phyloP scores from a whole-genome alignment of 2,329 filamentous ascomycete genomes.

The Fusarium proliferatum region DNA sequence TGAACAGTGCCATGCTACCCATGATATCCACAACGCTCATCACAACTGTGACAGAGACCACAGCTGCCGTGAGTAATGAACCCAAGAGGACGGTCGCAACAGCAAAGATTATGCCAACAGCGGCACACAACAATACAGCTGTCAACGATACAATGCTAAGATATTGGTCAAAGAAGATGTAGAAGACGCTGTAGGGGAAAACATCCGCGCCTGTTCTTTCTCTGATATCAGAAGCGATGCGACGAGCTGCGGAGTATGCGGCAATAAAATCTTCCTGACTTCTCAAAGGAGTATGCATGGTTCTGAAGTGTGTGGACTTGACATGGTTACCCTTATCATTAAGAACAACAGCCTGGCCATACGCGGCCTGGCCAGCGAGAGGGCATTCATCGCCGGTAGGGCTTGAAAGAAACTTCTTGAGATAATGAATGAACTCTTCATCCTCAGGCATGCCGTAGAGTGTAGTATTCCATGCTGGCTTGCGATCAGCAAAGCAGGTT shows the following conservation, averaged over 20 bases:
- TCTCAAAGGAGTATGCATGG: constrained; percentile 85
- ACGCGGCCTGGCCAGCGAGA: constrained; percentile 87
- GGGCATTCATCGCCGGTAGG: constrained; percentile 88
- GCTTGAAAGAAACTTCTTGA: constrained; percentile 82
- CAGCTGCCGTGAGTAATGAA: constrained; percentile 80
- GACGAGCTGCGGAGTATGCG: constrained; percentile 87
- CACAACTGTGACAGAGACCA: constrained; percentile 86
- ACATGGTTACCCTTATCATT: constrained; percentile 75
- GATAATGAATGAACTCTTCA: constrained; percentile 88
- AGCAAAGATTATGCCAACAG: constrained; percentile 85
- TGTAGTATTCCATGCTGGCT: constrained; percentile 89
- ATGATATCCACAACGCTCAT: constrained; percentile 97
- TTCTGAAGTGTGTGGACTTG: constrained; percentile 89
- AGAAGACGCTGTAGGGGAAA: constrained; percentile 97
- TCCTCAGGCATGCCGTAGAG: constrained; percentile 93
- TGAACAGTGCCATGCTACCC: constrained; percentile 89
- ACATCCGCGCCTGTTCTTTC: constrained; percentile 79
- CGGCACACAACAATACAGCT: constrained; percentile 81
- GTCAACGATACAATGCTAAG: constrained; percentile 84
- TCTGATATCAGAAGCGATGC: constrained; percentile 83
- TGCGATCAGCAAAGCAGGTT: constrained; percentile 81
- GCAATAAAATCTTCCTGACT: constrained; percentile 94
- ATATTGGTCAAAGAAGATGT: constrained; percentile 99
- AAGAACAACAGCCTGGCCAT: constrained; percentile 84
- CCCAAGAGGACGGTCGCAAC: constrained; percentile 85